Base-by-base conservation (phyloP, 2,329 filamentous ascomycete species). In the Fusarium sp. region DNA sequence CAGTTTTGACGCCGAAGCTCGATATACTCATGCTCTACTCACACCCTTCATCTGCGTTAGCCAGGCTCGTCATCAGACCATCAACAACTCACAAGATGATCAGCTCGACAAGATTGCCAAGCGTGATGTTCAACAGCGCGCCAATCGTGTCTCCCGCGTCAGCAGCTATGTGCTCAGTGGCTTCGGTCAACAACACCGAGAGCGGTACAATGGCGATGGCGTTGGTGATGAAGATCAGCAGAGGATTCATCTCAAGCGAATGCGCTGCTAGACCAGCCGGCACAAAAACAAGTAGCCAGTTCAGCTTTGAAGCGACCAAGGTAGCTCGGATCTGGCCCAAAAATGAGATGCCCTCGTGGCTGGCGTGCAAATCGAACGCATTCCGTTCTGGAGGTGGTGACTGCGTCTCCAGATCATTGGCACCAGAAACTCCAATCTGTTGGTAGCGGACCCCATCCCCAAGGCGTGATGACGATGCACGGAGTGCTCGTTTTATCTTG, bases 211-310 rank as follows among this genome's bases (percentile, higher is more conserved):
- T 85, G 29, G 84, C 86, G 49, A 88, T 77, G 14, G 83, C 83
- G 61, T 88, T 88, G 71, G 85, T 79, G 44, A 80, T 78, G 66
- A 88, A 88, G 44, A 85, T 73, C 8, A 78, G 47, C 11, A 77
- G 68, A 8, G 78, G 77, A 17, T 71, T 74, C 9, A 74, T 46
- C 23, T 72, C 37, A 8, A 70, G 53, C 13, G 76, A 60, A 57
- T 88, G 80, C 33, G 82, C 78, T 14, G 80, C 83, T 39, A 91
- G 85, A 57, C 88, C 89, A 42, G 88, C 77, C 2, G 89, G 89
- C n/a, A 91, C 87, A 67, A 91, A 91, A 33, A 91, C 73, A 46
- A 91, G 79, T 43, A 91, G 76, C 42, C 87, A 65, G 66, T 91
- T 91, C 73, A 91, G 74, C 78, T 83, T 87, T 67, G 74, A 75